phyloP scores from a whole-genome alignment of 805 yeast species.

The Cyberlindnera saturnus region DNA sequence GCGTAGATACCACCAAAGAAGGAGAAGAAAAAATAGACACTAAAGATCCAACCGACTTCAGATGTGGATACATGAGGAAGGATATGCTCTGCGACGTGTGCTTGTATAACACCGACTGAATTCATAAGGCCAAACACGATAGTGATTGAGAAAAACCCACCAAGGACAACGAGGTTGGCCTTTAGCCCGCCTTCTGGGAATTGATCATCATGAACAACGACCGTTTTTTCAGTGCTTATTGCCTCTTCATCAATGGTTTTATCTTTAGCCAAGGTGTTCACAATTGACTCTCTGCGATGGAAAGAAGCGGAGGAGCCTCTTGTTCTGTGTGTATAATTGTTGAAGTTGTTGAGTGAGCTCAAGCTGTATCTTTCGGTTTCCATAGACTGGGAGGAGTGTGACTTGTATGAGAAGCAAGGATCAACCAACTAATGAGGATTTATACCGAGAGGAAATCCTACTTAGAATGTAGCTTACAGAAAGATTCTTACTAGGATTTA shows the following conservation, averaged over 20 bases:
- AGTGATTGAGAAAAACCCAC: constrained; percentile 46
- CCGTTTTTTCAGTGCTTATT: not conserved
- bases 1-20: constrained; percentile 29
- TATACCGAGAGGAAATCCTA: too few species aligned
- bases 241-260: not conserved
- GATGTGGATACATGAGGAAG: constrained; percentile 39
- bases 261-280: too few species aligned
- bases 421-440: too few species aligned
- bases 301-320: too few species aligned
- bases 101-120: constrained; percentile 60
- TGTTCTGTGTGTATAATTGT: too few species aligned
- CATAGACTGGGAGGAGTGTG: too few species aligned
- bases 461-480: too few species aligned
- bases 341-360: too few species aligned
- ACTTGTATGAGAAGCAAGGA: too few species aligned
- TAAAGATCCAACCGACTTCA: constrained; percentile 65
- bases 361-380: too few species aligned
- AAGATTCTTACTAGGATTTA: too few species aligned
- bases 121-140: constrained; percentile 62
- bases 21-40: constrained; percentile 22
- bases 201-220: constrained; percentile 19
- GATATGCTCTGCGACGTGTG: constrained; percentile 51
- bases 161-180: constrained; percentile 29
- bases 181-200: constrained; percentile 44
- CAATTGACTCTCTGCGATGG: too few species aligned